phyloP scores from a whole-genome alignment of 306 rosid genomes.

The Pachyrhizus erosus region DNA sequence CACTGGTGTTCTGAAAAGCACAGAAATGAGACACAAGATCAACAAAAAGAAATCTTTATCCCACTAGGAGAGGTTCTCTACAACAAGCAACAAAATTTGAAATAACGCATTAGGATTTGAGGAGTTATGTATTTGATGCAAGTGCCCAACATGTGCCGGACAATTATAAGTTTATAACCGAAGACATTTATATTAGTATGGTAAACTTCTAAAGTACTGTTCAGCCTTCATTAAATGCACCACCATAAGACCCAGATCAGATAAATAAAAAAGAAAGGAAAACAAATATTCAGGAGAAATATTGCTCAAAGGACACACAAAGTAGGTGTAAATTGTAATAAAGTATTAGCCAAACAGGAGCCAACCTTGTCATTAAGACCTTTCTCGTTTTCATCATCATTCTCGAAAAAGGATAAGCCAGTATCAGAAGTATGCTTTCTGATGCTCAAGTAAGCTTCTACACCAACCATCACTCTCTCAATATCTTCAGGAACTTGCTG shows the following conservation, averaged over 20 bases:
- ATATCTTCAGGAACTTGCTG: slow-evolving; percentile 99
- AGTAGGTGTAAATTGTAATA: slow-evolving; percentile 3
- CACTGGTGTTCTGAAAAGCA: not conserved
- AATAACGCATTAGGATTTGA: not conserved
- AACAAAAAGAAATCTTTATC: not conserved
- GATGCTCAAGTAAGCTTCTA: slow-evolving; percentile 97
- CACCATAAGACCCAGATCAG: slow-evolving; percentile 11
- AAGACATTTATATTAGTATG: not conserved
- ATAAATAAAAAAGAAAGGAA: not conserved
- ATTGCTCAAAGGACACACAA: slow-evolving; percentile 32
- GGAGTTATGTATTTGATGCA: not conserved
- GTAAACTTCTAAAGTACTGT: slow-evolving; percentile 18
- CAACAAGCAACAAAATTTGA: not conserved
- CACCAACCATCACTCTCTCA: slow-evolving; percentile 89
- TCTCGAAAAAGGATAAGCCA: slow-evolving; percentile 86
- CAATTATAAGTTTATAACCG: slow-evolving; percentile 14
- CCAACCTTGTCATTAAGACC: slow-evolving; percentile 70
- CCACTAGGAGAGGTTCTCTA: not conserved
- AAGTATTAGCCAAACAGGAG: slow-evolving; percentile 26
- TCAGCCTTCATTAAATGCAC: slow-evolving; percentile 32
- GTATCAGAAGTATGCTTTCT: slow-evolving; percentile 71
- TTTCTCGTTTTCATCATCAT: slow-evolving; percentile 63
- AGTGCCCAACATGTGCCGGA: not conserved
- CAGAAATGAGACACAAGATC: not conserved
- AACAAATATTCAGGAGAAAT: not conserved